Evolutionary conservation across 1,284 basidiomycete species (phyloP).

Genomic region (Porogramme epimiltina): DNA sequence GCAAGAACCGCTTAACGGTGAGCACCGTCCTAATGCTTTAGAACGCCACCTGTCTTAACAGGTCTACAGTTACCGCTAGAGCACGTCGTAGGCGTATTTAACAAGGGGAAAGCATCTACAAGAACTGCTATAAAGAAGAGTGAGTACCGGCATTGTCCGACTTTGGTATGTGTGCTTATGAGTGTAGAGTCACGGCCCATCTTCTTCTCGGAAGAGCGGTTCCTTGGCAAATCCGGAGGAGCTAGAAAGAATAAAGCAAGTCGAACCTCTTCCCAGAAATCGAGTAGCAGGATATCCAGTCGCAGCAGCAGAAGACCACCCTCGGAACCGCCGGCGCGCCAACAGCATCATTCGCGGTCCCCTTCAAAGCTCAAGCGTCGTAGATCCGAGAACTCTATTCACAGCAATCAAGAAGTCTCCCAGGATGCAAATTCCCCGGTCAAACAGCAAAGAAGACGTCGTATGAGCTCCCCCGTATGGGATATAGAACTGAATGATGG

Average conservation of each 20-base stretch:
- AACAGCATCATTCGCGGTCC: too few relatives aligned
- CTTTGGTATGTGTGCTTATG: neutral
- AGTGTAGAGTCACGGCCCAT: too few relatives aligned
- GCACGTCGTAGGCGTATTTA: constrained; percentile 63
- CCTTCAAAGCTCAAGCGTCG: too few relatives aligned
- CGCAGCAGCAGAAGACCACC: too few relatives aligned
- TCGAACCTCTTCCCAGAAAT: too few relatives aligned
- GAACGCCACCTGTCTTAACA: neutral
- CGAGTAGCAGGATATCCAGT: too few relatives aligned
- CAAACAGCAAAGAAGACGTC: too few relatives aligned
- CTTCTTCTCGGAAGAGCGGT: neutral
- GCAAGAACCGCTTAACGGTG: constrained; percentile 72
- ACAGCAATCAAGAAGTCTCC: too few relatives aligned
- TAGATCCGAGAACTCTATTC: too few relatives aligned
- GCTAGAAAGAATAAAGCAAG: neutral
- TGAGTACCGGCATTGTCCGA: neutral
- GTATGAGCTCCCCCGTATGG: constrained; percentile 58
- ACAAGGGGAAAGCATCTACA: constrained; percentile 67
- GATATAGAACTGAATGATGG: constrained; percentile 56
- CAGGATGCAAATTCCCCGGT: too few relatives aligned
- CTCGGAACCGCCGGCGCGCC: too few relatives aligned
- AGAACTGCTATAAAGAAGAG: constrained; percentile 33
- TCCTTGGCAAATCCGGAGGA: neutral
- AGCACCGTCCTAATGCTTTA: constrained; percentile 16
- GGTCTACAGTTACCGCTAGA: constrained; percentile 46